Evolutionary conservation across 106 monocot genomes (phyloP), one percentile per base, ranked within the genome.

Genomic region (Acorus calamus): DNA sequence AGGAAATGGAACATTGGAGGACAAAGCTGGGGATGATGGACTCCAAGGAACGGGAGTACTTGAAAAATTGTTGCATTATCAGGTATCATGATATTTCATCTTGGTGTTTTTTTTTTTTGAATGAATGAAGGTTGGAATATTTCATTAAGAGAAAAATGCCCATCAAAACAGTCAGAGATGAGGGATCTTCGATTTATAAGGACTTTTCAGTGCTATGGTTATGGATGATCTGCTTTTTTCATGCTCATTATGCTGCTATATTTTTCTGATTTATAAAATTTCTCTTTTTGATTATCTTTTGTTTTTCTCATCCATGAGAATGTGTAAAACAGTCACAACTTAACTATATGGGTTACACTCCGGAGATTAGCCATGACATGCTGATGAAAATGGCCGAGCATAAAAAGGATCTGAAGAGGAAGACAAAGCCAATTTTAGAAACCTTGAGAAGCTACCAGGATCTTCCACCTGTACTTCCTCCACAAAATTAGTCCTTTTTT

Each of bases 361-460:
- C 90, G 47, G 96, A 96, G 64, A 96, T 96, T 59, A 96, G 85
- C 80, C 96, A 96, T 70, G 96, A 91, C 11, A 91, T 96, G 50
- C 69, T 96, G 73, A 91, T 96, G 91, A 78, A 91, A 77, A 91
- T 96, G 91, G 87, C 96, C 13, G 96, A 91, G 76, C 90, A 85
- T 67, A 87, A 69, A 63, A 91, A 96, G n/a, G 91, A 91, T 28
- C 52, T 87, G 59, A 84, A 91, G 74, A 96, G 85, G 84, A 91
- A 88, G 74, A 96, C 96, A 47, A 88, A 91, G 66, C 96, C 96
- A 14, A 87, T 96, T 49, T 48, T 88, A 65, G 96, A 96, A 56
- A 96, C 90, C 9, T 83, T 96, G 59, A 87, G 90, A 65, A 96
- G 96, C 77, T 96, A 91, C 53, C 91, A 91, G 68, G 96, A 96